Percentiles rank a stretch among this genome's conserved stretches.
Conservation (phyloP, 495 filamentous ascomycete genomes). For the Neurospora sp. region DNA sequence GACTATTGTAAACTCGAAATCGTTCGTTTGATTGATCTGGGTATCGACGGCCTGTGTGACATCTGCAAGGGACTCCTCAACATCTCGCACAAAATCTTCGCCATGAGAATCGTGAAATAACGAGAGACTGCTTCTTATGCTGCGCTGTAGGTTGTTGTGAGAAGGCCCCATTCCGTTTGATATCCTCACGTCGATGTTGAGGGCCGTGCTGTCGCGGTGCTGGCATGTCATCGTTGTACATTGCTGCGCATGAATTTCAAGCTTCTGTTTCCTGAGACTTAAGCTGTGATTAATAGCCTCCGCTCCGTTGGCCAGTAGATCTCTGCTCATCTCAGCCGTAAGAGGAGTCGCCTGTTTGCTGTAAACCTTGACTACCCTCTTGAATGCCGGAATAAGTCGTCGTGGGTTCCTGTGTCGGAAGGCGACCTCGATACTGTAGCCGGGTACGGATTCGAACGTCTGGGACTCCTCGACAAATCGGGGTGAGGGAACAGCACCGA, state of each 20-base stretch:
- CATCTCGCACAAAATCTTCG: constrained; percentile 22
- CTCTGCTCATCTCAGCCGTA: constrained; percentile 28
- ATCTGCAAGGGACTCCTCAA: constrained; percentile 18
- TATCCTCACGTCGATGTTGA: constrained; percentile 29
- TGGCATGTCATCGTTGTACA: constrained; percentile 20
- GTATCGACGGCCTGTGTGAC: constrained; percentile 24
- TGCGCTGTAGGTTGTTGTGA: constrained; percentile 24
- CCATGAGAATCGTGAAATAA: constrained; percentile 30
- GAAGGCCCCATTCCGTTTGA: constrained; percentile 33
- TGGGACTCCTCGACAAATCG: constrained; percentile 33
- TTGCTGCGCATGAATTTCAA: constrained; percentile 16
- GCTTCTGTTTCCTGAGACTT: constrained; percentile 23
- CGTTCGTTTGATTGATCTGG: constrained; percentile 24
- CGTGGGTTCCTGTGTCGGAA: constrained; percentile 29
- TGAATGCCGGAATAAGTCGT: constrained; percentile 19
- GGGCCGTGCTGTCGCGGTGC: constrained; percentile 23
- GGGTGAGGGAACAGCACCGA: constrained; percentile 30
- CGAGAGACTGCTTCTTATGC: constrained; percentile 27
- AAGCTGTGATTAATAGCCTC: constrained; percentile 28
- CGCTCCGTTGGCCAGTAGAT: constrained; percentile 27
- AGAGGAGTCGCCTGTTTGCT: constrained; percentile 33
- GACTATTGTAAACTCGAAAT: constrained; percentile 32
- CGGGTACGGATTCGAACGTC: constrained; percentile 31
- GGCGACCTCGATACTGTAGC: constrained; percentile 31
- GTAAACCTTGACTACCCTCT: constrained; percentile 22